These are phyloP conservation scores for Cladophialophora immunda DNA, from an alignment of 2,329 filamentous ascomycete species.

Conservation along the genomic window DNA sequence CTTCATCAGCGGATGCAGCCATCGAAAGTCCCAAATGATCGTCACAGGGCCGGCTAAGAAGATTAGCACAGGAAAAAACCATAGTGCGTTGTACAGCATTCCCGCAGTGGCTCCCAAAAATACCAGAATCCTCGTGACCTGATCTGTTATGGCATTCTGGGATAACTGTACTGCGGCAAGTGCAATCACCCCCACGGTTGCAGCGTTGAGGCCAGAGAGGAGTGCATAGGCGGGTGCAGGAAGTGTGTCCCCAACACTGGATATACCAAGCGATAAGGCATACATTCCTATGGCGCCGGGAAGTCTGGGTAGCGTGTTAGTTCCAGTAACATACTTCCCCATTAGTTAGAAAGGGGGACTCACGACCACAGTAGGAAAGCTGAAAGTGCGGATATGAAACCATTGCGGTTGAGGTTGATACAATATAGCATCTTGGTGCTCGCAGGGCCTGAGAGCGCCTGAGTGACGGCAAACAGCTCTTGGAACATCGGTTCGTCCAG, in stretches of 20 bases:
- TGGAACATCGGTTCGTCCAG: slow-evolving; percentile 61
- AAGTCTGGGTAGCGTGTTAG: slow-evolving; percentile 55
- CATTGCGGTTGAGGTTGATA: slow-evolving; percentile 71
- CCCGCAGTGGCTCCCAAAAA: slow-evolving; percentile 71
- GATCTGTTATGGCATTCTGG: slow-evolving; percentile 72
- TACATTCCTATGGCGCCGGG: slow-evolving; percentile 77
- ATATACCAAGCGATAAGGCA: slow-evolving; percentile 70
- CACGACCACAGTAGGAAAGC: slow-evolving; percentile 72
- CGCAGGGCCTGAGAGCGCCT: slow-evolving; percentile 72
- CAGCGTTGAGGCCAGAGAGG: slow-evolving; percentile 75
- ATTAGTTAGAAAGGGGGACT: slow-evolving; percentile 23
- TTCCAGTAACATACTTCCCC: no score
- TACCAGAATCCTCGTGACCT: slow-evolving; percentile 69
- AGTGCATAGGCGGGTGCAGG: slow-evolving; percentile 73
- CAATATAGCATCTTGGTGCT: slow-evolving; percentile 78
- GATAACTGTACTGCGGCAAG: slow-evolving; percentile 68
- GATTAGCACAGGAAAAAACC: slow-evolving; percentile 77
- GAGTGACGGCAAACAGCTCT: slow-evolving; percentile 75
- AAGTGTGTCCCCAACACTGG: slow-evolving; percentile 65
- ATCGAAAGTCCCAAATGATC: slow-evolving; percentile 65
- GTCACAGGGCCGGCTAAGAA: slow-evolving; percentile 62
- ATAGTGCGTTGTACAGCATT: slow-evolving; percentile 74
- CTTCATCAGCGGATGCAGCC: slow-evolving; percentile 53
- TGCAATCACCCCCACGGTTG: slow-evolving; percentile 76
- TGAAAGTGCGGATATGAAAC: slow-evolving; percentile 65